A percentile compares a stretch with the other conserved stretches of the same genome.
These are phyloP conservation scores for Auricularia cornea DNA, from an alignment of 768 basidiomycete genomes.

Conservation along the genomic window DNA sequence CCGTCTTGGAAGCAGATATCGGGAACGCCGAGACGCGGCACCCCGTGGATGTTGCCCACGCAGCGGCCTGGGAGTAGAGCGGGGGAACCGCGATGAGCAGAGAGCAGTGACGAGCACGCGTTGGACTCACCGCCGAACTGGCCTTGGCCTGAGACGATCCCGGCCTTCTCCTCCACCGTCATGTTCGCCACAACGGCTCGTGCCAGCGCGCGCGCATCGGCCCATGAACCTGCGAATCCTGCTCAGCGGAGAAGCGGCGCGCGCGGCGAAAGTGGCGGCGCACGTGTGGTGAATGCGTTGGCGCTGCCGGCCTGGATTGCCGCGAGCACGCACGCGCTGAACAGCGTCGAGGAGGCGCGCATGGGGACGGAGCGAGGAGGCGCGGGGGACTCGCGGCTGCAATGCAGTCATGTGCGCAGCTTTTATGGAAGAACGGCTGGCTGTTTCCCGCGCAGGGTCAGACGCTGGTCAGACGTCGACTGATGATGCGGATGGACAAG, in stretches of 20 bases:
- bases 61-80: constrained; percentile 63
- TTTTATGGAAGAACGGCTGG: neutral
- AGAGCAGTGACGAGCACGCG: neutral
- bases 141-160: neutral
- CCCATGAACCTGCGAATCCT: constrained; percentile 34
- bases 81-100: constrained; percentile 41
- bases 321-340: neutral
- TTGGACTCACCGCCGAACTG: neutral
- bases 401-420: neutral
- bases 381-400: neutral
- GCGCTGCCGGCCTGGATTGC: neutral
- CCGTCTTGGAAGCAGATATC: constrained; percentile 61
- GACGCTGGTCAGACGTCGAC: too few species aligned
- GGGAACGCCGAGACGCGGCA: constrained; percentile 32
- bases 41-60: constrained; percentile 47
- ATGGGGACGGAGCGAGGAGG: neutral
- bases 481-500: too few species aligned
- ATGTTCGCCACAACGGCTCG: constrained; percentile 36
- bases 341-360: neutral
- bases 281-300: neutral
- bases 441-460: too few species aligned
- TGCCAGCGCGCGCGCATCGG: constrained; percentile 49
- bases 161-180: constrained; percentile 5
- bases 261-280: neutral
- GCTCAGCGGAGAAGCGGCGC: neutral